These are phyloP conservation scores for Colletotrichum liriopes DNA, from an alignment of 2,329 filamentous ascomycete species.

Conservation along the genomic window DNA sequence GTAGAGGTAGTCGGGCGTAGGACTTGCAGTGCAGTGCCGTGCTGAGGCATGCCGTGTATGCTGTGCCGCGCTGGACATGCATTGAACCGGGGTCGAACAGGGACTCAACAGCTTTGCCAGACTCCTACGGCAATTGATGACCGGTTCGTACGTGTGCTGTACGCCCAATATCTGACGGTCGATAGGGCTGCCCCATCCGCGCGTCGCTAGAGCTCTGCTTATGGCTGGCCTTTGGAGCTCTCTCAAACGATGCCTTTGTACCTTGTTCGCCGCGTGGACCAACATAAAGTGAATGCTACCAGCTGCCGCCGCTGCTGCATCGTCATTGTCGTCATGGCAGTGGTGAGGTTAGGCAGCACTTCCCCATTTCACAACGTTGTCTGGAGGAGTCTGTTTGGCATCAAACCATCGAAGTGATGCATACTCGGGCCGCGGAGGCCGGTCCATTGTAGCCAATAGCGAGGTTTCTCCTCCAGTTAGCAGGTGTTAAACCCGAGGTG, in stretches of 20 bases:
- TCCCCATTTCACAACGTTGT: background rate
- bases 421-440: background rate
- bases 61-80: constrained; percentile 19
- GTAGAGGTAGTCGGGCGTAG: constrained; percentile 8
- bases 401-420: background rate
- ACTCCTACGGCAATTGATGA: constrained; percentile 11
- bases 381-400: background rate
- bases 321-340: constrained; percentile 6
- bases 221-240: background rate
- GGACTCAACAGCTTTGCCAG: constrained; percentile 6
- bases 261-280: background rate
- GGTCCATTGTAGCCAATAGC: background rate
- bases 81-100: constrained; percentile 16
- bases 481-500: background rate
- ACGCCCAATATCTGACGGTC: constrained; percentile 14
- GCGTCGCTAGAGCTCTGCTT: background rate
- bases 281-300: constrained; percentile 19
- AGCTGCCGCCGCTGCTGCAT: background rate
- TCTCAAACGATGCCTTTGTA: background rate
- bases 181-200: constrained; percentile 19
- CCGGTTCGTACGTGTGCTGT: background rate
- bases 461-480: background rate
- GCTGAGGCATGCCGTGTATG: constrained; percentile 28
- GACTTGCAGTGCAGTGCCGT: constrained; percentile 21
- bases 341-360: constrained; percentile 13